Base-by-base conservation (phyloP, 129 eudicot species). In the Saposhnikovia divaricata region DNA sequence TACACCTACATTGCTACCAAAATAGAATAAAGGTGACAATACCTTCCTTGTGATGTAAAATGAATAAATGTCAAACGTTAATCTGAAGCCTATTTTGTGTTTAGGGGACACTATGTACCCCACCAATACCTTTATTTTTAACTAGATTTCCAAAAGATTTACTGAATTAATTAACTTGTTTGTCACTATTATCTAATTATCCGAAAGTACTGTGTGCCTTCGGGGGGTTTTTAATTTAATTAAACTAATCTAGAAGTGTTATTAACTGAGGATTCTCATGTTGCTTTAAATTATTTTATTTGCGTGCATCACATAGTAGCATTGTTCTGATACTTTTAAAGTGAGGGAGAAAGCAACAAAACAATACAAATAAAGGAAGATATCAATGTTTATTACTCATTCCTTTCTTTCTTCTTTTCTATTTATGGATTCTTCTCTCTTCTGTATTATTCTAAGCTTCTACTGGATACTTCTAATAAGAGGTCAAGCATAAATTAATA, bases 11-110 rank as follows among this genome's bases (percentile, higher is more conserved):
- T 39, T 71, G 48, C 25, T 6, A 13, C 25, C 23, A 37, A 71
- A 23, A 44, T 10, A 76, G 93, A 89, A 89, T 85, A 89, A 89
- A 89, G 89, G 77, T 50, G 78, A 85, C 75, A 85, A 90, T 89
- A 87, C 93, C 86, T 89, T 89, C 87, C 93, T 87, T 89, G 90
- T 42, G 34, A 16, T 85, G 75, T 81, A 43, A 78, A 75, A 71
- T 65, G 80, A 74, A 65, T 73, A 19, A 16, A 16, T 39, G 16
- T 37, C n/a, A 23, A 43, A 48, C 79, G 85, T 85, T 72, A 83
- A 75, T 71, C 15, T 76, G 80, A 85, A 87, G 90, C 81, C 68
- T 83, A 66, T 79, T 12, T n/a, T 10, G 50, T 74, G 88, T 86
- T 86, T 81, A 83, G 85, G 84, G 80, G 83, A 57, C 73, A 68